Percentiles rank a stretch among this genome's conserved stretches.
These are phyloP conservation scores for Rhodotorula glutinis DNA, from an alignment of 1,284 basidiomycete genomes.

Conservation along the genomic window DNA sequence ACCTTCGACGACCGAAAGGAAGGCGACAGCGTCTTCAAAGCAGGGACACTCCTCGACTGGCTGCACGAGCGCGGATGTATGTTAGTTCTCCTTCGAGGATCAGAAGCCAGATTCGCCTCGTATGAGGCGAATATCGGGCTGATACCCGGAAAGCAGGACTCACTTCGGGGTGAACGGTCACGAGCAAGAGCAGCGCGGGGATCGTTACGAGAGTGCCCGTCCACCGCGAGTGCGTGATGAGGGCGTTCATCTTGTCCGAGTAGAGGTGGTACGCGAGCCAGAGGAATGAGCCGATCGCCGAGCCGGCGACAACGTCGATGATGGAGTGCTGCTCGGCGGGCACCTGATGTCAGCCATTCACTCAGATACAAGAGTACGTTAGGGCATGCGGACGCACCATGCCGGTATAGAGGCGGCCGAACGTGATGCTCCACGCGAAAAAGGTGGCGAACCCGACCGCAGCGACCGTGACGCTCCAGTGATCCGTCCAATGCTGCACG, in stretches of 20 bases:
- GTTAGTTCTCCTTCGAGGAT: too few species aligned
- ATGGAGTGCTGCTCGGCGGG: conserved; percentile 44
- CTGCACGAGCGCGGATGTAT: conserved; percentile 45
- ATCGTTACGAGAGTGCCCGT: conserved; percentile 55
- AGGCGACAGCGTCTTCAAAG: conserved; percentile 95
- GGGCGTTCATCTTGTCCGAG: conserved; percentile 7
- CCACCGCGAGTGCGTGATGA: conserved; percentile 10
- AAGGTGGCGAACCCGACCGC: conserved; percentile 44
- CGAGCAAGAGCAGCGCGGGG: conserved; percentile 68
- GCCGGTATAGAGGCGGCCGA: conserved; percentile 72
- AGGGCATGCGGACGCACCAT: conserved; percentile 57
- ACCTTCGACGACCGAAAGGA: conserved; percentile 78
- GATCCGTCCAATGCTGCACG: conserved; percentile 5
- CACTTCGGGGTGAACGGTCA: conserved; percentile 68
- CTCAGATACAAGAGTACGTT: too few species aligned
- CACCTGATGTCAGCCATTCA: too few species aligned
- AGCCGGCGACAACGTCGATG: conserved; percentile 47
- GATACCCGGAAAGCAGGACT: neutral
- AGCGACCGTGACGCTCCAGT: conserved; percentile 1
- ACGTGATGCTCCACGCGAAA: conserved; percentile 76
- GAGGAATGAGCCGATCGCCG: conserved; percentile 42
- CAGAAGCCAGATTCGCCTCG: too few species aligned
- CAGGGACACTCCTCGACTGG: conserved; percentile 89
- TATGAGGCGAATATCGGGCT: too few species aligned
- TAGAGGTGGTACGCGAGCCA: conserved; percentile 21